phyloP scores from a whole-genome alignment of 257 asterid species.

The Fraxinus excelsior region DNA sequence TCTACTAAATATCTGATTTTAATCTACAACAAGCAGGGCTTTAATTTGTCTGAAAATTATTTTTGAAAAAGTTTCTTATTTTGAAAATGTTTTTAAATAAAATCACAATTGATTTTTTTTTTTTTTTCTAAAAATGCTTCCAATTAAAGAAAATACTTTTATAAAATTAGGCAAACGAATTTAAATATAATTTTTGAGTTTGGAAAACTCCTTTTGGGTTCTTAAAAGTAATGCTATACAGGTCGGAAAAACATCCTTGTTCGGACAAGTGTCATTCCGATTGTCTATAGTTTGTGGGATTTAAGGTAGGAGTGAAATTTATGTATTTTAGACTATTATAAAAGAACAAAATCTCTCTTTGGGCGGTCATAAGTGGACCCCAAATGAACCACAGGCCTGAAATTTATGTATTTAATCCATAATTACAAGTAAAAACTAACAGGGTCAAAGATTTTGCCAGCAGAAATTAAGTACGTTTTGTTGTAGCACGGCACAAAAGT shows the following conservation, averaged over 20 bases:
- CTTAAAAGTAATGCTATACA: no score
- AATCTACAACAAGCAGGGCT: no score
- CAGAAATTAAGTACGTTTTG: constrained; percentile 30
- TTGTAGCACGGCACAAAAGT: constrained; percentile 45
- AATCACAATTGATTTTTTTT: no score
- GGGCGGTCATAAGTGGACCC: constrained; percentile 36
- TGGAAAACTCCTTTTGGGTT: no score
- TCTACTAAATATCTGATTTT: no score
- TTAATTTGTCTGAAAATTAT: no score
- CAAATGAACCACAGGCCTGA: constrained; percentile 21
- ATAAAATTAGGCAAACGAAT: no score
- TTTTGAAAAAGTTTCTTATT: no score
- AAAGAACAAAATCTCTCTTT: constrained; percentile 9
- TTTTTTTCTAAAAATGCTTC: no score
- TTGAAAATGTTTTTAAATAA: no score
- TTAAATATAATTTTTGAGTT: no score
- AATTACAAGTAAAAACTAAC: neutral
- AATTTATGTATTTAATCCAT: constrained; percentile 29
- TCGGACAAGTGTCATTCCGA: neutral
- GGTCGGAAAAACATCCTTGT: neutral
- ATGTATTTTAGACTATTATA: neutral
- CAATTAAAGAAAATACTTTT: no score
- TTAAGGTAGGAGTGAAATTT: neutral
- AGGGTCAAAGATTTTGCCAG: constrained; percentile 8
- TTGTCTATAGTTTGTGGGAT: neutral